Conservation (phyloP, 495 filamentous ascomycete genomes). For the Xylaria acuta region DNA sequence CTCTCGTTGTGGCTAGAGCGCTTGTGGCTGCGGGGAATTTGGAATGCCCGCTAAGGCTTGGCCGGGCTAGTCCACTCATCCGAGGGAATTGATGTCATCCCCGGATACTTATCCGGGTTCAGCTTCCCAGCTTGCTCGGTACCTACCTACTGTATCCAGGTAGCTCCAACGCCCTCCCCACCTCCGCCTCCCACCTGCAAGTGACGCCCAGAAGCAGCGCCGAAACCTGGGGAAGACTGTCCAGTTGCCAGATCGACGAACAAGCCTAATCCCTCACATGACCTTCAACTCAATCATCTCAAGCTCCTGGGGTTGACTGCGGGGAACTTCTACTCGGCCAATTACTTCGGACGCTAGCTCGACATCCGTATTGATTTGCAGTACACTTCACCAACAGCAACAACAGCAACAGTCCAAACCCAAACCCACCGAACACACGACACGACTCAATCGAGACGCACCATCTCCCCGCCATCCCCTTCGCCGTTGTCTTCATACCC, state of each 20-base stretch:
- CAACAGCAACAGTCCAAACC: neutral
- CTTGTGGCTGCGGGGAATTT: slow-evolving; percentile 1
- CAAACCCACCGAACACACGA: slow-evolving; percentile 3
- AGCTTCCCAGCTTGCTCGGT: slow-evolving; percentile 23
- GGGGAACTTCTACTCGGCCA: neutral
- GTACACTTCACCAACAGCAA: neutral
- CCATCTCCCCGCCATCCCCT: slow-evolving; percentile 6
- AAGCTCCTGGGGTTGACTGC: slow-evolving; percentile 4
- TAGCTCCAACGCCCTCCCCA: slow-evolving; percentile 33
- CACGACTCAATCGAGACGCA: neutral
- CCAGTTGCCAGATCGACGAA: slow-evolving; percentile 10
- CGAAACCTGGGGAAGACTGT: slow-evolving; percentile 21
- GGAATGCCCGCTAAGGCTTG: neutral
- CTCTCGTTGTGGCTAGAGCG: neutral
- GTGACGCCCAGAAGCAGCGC: slow-evolving; percentile 12
- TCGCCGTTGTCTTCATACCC: neutral
- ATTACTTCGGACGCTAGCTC: neutral
- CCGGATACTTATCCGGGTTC: slow-evolving; percentile 12
- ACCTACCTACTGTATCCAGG: neutral
- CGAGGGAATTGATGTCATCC: slow-evolving; percentile 21
- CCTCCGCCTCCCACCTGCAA: slow-evolving; percentile 26
- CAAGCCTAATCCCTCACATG: slow-evolving; percentile 21
- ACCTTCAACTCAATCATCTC: slow-evolving; percentile 9
- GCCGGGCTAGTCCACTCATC: neutral
- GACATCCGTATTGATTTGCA: too few species aligned